Evolutionary conservation across 305 asterid genomes (phyloP).

Genomic region (Solanum hybrid): DNA sequence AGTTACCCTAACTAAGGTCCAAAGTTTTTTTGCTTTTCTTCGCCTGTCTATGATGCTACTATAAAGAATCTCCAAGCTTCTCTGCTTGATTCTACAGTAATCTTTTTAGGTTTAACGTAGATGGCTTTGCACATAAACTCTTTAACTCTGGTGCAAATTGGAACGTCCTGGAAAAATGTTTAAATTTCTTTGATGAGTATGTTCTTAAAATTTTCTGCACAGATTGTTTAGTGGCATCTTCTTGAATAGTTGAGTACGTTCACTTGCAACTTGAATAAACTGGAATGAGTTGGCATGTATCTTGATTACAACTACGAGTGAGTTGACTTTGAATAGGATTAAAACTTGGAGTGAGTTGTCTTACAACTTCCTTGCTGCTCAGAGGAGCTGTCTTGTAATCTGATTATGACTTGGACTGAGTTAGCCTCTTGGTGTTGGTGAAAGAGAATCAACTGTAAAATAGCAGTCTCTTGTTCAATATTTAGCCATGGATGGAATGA

Average conservation of each 20-base stretch:
- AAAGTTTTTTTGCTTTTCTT: not conserved
- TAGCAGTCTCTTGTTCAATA: not conserved
- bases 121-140: not conserved
- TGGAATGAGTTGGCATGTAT: not conserved
- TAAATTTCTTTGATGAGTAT: not conserved
- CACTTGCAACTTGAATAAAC: not conserved
- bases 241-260: not conserved
- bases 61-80: not conserved
- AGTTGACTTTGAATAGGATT: not conserved
- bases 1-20: not conserved
- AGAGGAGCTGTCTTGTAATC: not conserved
- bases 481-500: not conserved
- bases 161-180: not conserved
- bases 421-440: not conserved
- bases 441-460: not conserved
- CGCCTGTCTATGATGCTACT: not conserved
- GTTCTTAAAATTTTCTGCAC: not conserved
- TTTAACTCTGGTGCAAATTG: not conserved
- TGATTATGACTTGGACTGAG: not conserved
- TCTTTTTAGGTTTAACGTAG: not conserved
- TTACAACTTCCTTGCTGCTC: not conserved
- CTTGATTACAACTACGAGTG: not conserved
- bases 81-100: not conserved
- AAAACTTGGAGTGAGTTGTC: not conserved
- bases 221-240: not conserved